phyloP scores from a whole-genome alignment of 306 rosid genomes.

The Citrullus amarus region DNA sequence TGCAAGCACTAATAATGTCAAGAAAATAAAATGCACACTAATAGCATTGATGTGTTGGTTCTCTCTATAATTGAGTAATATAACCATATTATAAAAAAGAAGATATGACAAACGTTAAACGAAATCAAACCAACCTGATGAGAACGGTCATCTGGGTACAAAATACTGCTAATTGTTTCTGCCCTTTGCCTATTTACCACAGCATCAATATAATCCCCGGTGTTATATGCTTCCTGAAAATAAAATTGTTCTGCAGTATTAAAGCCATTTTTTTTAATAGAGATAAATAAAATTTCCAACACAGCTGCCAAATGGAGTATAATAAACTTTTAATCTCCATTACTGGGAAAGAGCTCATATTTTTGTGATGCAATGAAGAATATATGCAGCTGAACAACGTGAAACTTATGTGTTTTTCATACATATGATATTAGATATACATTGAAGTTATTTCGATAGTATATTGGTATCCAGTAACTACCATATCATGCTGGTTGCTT shows the following conservation, averaged over 20 bases:
- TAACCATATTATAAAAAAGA: background rate
- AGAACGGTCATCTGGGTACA: conserved; percentile 72
- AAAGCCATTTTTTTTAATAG: background rate
- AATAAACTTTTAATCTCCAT: background rate
- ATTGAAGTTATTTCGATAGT: background rate
- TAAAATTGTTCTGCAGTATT: background rate
- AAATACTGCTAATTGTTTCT: conserved; percentile 57
- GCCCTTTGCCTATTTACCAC: conserved; percentile 57
- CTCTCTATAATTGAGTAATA: background rate
- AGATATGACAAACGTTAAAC: background rate
- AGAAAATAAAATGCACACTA: background rate
- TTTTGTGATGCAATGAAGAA: background rate
- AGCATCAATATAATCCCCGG: conserved; percentile 68
- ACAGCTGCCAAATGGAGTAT: background rate
- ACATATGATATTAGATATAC: background rate
- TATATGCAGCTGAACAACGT: background rate
- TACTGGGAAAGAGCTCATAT: background rate
- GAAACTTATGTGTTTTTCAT: background rate
- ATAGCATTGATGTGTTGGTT: background rate
- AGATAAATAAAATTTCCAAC: background rate
- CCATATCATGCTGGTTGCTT: conserved; percentile 53
- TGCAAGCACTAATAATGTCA: background rate
- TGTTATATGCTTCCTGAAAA: conserved; percentile 60
- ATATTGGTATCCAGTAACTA: conserved; percentile 10
- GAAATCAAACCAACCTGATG: conserved; percentile 39